Conservation (phyloP, 257 asterid species). For the Solanum chmielewskii region DNA sequence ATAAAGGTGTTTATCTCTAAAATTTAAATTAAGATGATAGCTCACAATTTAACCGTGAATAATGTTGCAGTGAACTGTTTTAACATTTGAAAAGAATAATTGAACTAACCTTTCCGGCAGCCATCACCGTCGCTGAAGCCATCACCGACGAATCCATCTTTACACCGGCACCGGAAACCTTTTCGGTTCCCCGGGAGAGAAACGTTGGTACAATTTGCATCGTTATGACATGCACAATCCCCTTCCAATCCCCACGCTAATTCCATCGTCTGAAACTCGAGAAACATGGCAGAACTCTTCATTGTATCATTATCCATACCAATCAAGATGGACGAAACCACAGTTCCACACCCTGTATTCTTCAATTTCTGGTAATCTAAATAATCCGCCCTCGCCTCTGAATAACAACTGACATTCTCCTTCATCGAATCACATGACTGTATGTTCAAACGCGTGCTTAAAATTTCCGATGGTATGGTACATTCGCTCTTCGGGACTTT, state of each 20-base stretch:
- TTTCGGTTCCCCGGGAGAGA: background rate
- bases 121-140: slow-evolving; percentile 45
- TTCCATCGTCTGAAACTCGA: slow-evolving; percentile 56
- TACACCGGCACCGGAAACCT: slow-evolving; percentile 62
- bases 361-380: slow-evolving; percentile 15
- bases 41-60: background rate
- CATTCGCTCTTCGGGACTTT: slow-evolving; percentile 23
- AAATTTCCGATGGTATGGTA: background rate
- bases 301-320: background rate
- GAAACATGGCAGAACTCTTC: slow-evolving; percentile 12
- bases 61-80: background rate
- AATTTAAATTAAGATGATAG: background rate
- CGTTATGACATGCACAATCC: slow-evolving; percentile 26
- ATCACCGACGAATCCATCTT: slow-evolving; percentile 55
- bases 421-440: slow-evolving; percentile 8
- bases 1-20: background rate
- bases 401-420: slow-evolving; percentile 29
- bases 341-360: slow-evolving; percentile 13
- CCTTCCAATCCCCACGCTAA: slow-evolving; percentile 77
- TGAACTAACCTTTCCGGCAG: slow-evolving; percentile 51
- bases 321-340: slow-evolving; percentile 40
- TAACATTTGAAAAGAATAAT: background rate
- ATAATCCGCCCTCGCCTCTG: slow-evolving; percentile 15
- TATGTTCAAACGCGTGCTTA: background rate
- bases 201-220: slow-evolving; percentile 30